Conservation (phyloP, 1,284 basidiomycete genomes). For the Pyrrhoderma noxium region DNA sequence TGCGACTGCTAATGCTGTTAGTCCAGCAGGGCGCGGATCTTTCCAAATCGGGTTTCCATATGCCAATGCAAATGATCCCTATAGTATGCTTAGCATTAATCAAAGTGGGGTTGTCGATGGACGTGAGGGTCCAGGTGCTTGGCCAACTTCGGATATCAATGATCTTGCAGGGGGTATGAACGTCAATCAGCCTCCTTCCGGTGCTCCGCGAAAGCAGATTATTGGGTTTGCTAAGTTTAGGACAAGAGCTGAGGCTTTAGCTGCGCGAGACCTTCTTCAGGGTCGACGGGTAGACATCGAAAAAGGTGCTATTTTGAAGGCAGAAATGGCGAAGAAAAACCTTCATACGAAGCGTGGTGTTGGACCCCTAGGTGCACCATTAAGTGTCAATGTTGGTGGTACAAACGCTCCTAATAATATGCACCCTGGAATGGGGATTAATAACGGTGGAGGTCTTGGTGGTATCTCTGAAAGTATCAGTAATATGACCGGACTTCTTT, state of each 20-base stretch:
- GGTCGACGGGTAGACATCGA: slow-evolving; percentile 92
- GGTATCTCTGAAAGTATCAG: slow-evolving; percentile 19
- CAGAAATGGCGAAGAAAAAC: slow-evolving; percentile 99
- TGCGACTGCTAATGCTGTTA: slow-evolving; percentile 25
- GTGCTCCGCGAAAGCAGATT: slow-evolving; percentile 83
- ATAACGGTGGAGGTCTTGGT: slow-evolving; percentile 19
- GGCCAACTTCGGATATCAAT: slow-evolving; percentile 41
- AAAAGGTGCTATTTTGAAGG: slow-evolving; percentile 90
- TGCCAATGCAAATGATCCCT: slow-evolving; percentile 62
- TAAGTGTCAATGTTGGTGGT: slow-evolving; percentile 27
- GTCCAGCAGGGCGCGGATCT: slow-evolving; percentile 24
- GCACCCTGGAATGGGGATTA: slow-evolving; percentile 25
- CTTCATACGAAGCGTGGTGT: slow-evolving; percentile 89
- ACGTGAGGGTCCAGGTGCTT: slow-evolving; percentile 58
- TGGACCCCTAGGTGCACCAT: slow-evolving; percentile 41
- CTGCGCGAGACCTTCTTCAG: slow-evolving; percentile 85
- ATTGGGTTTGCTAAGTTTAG: slow-evolving; percentile 98
- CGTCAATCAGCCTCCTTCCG: slow-evolving; percentile 20
- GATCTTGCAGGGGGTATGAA: slow-evolving; percentile 24
- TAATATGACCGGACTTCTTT: slow-evolving; percentile 23
- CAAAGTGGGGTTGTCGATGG: slow-evolving; percentile 71
- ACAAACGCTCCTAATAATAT: slow-evolving; percentile 24
- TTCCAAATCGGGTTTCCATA: slow-evolving; percentile 27
- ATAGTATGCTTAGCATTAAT: slow-evolving; percentile 70
- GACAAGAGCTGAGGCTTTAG: slow-evolving; percentile 79